These are phyloP conservation scores for Acarospora socialis DNA, from an alignment of 2,329 filamentous ascomycete species.

Conservation along the genomic window DNA sequence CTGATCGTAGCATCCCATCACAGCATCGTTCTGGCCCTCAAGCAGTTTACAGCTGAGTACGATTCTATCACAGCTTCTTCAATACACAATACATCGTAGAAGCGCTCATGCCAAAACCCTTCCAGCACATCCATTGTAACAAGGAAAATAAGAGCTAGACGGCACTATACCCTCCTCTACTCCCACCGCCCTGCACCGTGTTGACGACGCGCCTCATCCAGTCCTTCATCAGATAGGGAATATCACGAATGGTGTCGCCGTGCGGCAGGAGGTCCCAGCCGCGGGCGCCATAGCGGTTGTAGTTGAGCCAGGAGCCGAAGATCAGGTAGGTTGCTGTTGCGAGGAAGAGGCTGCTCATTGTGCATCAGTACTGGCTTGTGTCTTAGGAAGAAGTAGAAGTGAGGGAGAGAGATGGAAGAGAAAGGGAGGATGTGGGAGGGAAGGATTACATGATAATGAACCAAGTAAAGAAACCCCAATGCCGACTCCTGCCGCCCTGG, in stretches of 20 bases:
- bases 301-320: slow-evolving; percentile 97
- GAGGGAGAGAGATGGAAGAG: slow-evolving; percentile 1
- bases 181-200: slow-evolving; percentile 66
- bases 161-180: slow-evolving; percentile 85
- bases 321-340: slow-evolving; percentile 80
- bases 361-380: slow-evolving; percentile 15
- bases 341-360: slow-evolving; percentile 58
- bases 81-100: too few species aligned
- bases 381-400: slow-evolving; percentile 1
- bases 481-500: slow-evolving; percentile 28
- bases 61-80: too few species aligned
- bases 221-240: slow-evolving; percentile 86
- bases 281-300: slow-evolving; percentile 86
- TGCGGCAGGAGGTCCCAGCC: slow-evolving; percentile 94
- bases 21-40: too few species aligned
- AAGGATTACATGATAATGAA: slow-evolving; percentile 66
- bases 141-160: slow-evolving; percentile 50
- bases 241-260: slow-evolving; percentile 77
- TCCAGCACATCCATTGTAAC: too few species aligned
- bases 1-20: too few species aligned
- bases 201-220: slow-evolving; percentile 67
- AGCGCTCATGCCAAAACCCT: too few species aligned
- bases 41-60: too few species aligned
- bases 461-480: slow-evolving; percentile 98
- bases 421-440: slow-evolving; percentile 8